Evolutionary conservation across 441 rosid species (phyloP).

Genomic region (Populus hybrid): DNA sequence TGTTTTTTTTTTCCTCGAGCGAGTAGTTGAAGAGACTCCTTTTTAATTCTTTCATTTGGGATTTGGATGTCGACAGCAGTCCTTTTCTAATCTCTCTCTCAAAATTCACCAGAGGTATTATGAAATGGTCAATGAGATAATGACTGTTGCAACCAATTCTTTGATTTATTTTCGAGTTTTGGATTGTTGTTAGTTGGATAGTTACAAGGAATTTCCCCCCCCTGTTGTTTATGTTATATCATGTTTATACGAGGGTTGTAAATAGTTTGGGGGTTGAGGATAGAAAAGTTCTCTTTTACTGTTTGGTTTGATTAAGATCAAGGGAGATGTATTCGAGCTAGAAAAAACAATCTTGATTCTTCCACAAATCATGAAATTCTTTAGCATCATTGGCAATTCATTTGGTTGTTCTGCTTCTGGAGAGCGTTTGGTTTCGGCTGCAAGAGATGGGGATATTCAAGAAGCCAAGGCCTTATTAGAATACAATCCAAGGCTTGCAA

Average conservation of each 20-base stretch:
- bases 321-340: slow-evolving; percentile 10
- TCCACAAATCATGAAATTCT: slow-evolving; percentile 54
- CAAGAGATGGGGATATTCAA: slow-evolving; percentile 93
- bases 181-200: slow-evolving; percentile 35
- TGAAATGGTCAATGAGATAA: slow-evolving; percentile 28
- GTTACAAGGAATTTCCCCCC: slow-evolving; percentile 5
- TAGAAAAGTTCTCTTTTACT: slow-evolving; percentile 6
- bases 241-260: slow-evolving; percentile 3
- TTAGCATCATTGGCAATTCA: slow-evolving; percentile 86
- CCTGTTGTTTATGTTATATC: background rate
- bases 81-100: slow-evolving; percentile 10
- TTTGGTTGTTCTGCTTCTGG: slow-evolving; percentile 98
- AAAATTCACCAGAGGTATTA: slow-evolving; percentile 4
- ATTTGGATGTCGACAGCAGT: slow-evolving; percentile 14
- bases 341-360: background rate
- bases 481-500: slow-evolving; percentile 87
- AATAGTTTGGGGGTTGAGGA: slow-evolving; percentile 1
- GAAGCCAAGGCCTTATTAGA: slow-evolving; percentile 93
- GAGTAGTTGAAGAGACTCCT: slow-evolving; percentile 15
- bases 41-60: slow-evolving; percentile 13
- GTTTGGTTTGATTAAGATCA: slow-evolving; percentile 7
- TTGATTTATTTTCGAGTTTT: slow-evolving; percentile 10
- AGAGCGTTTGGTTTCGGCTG: slow-evolving; percentile 92
- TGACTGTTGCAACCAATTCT: slow-evolving; percentile 39
- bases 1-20: background rate